Evolutionary conservation across 2,329 filamentous ascomycete species (phyloP).

Genomic region (Cyphellophora attinorum): DNA sequence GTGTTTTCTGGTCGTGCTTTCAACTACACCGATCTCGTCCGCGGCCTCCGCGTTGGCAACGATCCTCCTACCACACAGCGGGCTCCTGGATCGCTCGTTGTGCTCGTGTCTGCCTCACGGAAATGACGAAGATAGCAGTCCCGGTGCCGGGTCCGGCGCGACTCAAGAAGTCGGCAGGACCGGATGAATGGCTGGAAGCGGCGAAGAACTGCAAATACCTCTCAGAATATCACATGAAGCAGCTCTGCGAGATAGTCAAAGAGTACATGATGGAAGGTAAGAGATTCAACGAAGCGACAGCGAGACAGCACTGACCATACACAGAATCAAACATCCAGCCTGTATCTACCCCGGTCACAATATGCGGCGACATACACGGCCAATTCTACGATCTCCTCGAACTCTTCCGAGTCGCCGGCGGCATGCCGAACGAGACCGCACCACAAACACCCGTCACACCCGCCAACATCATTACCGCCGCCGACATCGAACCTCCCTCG

Average conservation of each 20-base stretch:
- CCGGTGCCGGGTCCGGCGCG: constrained; percentile 88
- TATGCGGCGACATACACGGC: constrained; percentile 96
- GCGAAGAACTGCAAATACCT: constrained; percentile 97
- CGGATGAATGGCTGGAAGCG: constrained; percentile 93
- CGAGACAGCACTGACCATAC: constrained; percentile 4
- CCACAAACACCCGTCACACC: constrained; percentile 54
- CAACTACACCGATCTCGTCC: constrained; percentile 13
- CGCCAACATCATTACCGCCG: constrained; percentile 72
- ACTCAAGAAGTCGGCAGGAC: constrained; percentile 69
- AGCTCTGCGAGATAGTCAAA: constrained; percentile 96
- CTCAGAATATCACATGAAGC: constrained; percentile 94
- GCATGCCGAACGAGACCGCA: constrained; percentile 74
- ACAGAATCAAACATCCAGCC: constrained; percentile 97
- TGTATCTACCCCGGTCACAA: constrained; percentile 90
- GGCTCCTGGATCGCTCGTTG: not conserved
- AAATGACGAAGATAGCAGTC: constrained; percentile 34
- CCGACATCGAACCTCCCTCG: constrained; percentile 82
- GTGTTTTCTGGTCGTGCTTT: too few species aligned
- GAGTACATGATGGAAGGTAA: constrained; percentile 96
- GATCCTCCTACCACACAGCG: not conserved
- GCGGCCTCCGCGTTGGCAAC: constrained; percentile 6
- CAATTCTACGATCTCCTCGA: constrained; percentile 98
- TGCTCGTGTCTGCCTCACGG: not conserved
- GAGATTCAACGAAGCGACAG: constrained; percentile 14
- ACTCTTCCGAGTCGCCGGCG: constrained; percentile 90